Evolutionary conservation across 129 eudicot genomes (phyloP), one percentile per base, ranked within the genome.

Genomic region (Escallonia rubra): DNA sequence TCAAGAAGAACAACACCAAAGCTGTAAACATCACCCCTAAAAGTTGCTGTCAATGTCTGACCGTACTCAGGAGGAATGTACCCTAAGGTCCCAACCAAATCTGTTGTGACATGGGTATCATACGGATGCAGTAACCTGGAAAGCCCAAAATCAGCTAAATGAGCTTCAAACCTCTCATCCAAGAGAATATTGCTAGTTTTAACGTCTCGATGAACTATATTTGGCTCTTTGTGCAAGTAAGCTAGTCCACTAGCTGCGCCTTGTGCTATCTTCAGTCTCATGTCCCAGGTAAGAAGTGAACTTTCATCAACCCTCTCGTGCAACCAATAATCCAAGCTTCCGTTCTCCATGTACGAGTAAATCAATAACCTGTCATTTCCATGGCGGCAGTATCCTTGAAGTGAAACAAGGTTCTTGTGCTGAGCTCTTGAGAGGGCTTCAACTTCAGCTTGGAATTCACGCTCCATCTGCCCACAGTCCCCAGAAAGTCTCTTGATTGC

Each of bases 391-490:
- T 87, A 91, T 7, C 97, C 97, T 83, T 83, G 90, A 16, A 91
- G 82, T 34, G 97, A 87, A 41, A 91, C 97, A 9, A 91, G 97
- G 70, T 91, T 91, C 63, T 81, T 85, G 76, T 91, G 97, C 73
- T 87, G 97, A 65, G 97, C 97, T 72, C 86, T 77, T 6, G 97
- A 91, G 11, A 91, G 84, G 11, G 97, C 95, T 81, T 93, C 99
- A 1, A 93, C 99, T 82, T 93, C 99, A 38, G 99, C 95, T 68
- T 82, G 99, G 63, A 93, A 93, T 66, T 93, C 96, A 1, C 99
- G 95, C 46, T 93, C 99, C 95, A 93, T 87, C 70, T 93, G 95
- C 16, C 99, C 96, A 41, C 99, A 93, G 57, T 93, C 99, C 40
- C 99, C 99, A 4, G 96, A 86, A 42, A 93, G 96, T 48, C 90